These are phyloP conservation scores for Rubia tinctorum DNA, from an alignment of 305 asterid genomes.

Conservation along the genomic window DNA sequence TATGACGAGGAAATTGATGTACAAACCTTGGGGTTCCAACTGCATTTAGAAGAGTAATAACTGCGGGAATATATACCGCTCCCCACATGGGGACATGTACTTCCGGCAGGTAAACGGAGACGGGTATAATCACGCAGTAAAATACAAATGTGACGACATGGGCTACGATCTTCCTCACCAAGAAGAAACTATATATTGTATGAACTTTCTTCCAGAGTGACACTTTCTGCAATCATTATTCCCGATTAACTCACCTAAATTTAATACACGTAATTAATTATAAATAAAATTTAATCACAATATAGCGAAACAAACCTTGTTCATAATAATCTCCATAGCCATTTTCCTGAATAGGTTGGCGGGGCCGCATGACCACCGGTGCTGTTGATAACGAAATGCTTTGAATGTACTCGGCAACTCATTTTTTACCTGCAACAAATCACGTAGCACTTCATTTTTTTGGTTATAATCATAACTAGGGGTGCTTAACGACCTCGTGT, in stretches of 20 bases:
- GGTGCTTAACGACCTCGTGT: no score
- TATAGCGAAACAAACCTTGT: slow-evolving; percentile 38
- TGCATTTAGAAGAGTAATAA: slow-evolving; percentile 72
- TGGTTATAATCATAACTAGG: no score
- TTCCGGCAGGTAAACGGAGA: slow-evolving; percentile 79
- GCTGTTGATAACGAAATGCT: slow-evolving; percentile 72
- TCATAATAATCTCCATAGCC: slow-evolving; percentile 50
- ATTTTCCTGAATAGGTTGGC: slow-evolving; percentile 74
- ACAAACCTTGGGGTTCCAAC: slow-evolving; percentile 46
- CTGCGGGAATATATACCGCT: slow-evolving; percentile 70
- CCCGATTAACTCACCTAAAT: background rate
- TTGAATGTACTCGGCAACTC: slow-evolving; percentile 76
- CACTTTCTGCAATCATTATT: slow-evolving; percentile 57
- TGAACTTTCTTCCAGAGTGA: slow-evolving; percentile 73
- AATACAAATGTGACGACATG: slow-evolving; percentile 73
- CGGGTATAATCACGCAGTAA: slow-evolving; percentile 69
- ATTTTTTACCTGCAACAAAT: slow-evolving; percentile 60
- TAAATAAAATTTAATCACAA: background rate
- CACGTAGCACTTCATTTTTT: background rate
- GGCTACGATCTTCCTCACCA: slow-evolving; percentile 77
- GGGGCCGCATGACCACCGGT: slow-evolving; percentile 79
- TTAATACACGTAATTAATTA: background rate
- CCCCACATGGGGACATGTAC: slow-evolving; percentile 86
- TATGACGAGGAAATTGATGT: background rate
- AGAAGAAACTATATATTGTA: slow-evolving; percentile 86